phyloP scores from a whole-genome alignment of 2,329 filamentous ascomycete genomes.

The Chrysoporthe puriensis region DNA sequence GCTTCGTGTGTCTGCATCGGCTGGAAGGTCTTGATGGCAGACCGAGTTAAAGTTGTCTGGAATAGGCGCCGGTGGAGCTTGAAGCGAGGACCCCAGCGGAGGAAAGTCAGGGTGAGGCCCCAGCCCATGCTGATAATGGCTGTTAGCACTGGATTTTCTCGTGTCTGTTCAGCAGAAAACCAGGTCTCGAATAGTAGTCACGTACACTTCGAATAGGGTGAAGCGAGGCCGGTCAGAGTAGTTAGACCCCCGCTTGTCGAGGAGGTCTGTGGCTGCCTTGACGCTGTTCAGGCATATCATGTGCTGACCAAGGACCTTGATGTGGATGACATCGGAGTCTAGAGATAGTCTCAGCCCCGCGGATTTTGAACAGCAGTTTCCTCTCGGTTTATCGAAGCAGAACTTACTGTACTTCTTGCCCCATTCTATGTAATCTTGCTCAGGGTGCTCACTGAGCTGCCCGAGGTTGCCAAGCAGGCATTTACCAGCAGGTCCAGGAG shows the following conservation, averaged over 20 bases:
- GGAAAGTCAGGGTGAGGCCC: constrained; percentile 48
- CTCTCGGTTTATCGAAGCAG: neutral
- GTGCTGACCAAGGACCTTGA: constrained; percentile 36
- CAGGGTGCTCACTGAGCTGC: constrained; percentile 37
- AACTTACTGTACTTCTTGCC: constrained; percentile 38
- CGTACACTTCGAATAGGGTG: constrained; percentile 41
- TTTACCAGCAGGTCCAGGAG: constrained; percentile 37
- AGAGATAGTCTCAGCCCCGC: constrained; percentile 14
- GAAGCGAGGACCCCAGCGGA: constrained; percentile 44
- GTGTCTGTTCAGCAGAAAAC: neutral
- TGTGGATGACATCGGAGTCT: constrained; percentile 38
- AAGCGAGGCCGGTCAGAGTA: constrained; percentile 44
- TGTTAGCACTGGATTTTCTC: constrained; percentile 9
- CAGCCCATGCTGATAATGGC: constrained; percentile 42
- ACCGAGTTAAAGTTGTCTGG: constrained; percentile 45
- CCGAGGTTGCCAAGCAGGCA: constrained; percentile 39
- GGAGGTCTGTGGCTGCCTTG: constrained; percentile 41
- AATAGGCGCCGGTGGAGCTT: constrained; percentile 46
- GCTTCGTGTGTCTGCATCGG: constrained; percentile 39
- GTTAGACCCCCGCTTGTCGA: constrained; percentile 42
- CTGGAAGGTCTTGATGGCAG: constrained; percentile 38
- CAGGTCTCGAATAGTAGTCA: neutral
- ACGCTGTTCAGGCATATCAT: constrained; percentile 43
- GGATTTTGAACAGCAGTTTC: neutral
- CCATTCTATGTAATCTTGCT: constrained; percentile 38